These are phyloP conservation scores for Ilyonectria mors-panacis DNA, from an alignment of 2,329 filamentous ascomycete species.

Conservation along the genomic window DNA sequence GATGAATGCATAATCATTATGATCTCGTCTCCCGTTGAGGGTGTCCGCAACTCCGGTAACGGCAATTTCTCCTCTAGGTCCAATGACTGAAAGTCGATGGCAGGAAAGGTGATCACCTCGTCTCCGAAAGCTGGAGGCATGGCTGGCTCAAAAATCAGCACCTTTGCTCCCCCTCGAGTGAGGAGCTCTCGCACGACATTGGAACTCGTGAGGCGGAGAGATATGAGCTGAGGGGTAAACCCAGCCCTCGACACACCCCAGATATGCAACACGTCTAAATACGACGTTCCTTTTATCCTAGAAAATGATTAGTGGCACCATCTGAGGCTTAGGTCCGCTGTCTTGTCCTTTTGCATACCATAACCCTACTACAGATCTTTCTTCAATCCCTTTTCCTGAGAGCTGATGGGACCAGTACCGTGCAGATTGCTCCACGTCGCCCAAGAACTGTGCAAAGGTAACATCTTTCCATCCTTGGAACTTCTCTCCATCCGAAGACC, in stretches of 20 bases:
- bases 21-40: conserved; percentile 21
- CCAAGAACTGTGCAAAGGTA: conserved; percentile 27
- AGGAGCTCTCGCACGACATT: conserved; percentile 38
- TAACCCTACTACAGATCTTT: conserved; percentile 37
- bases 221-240: conserved; percentile 40
- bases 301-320: background rate
- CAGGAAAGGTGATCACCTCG: conserved; percentile 17
- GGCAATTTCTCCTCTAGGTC: background rate
- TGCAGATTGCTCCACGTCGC: conserved; percentile 29
- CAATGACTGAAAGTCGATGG: background rate
- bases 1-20: conserved; percentile 40
- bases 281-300: conserved; percentile 37
- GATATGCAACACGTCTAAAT: conserved; percentile 36
- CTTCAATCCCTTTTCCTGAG: background rate
- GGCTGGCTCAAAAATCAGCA: conserved; percentile 30
- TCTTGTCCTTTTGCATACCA: conserved; percentile 19
- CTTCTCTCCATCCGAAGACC: background rate
- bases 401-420: conserved; percentile 34
- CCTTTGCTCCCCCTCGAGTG: conserved; percentile 20
- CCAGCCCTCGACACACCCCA: conserved; percentile 40
- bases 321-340: background rate
- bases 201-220: conserved; percentile 35
- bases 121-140: conserved; percentile 8
- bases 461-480: conserved; percentile 26
- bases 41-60: background rate